Evolutionary conservation across 1,284 basidiomycete species (phyloP).

Genomic region (Pyrrhoderma lamaoense): DNA sequence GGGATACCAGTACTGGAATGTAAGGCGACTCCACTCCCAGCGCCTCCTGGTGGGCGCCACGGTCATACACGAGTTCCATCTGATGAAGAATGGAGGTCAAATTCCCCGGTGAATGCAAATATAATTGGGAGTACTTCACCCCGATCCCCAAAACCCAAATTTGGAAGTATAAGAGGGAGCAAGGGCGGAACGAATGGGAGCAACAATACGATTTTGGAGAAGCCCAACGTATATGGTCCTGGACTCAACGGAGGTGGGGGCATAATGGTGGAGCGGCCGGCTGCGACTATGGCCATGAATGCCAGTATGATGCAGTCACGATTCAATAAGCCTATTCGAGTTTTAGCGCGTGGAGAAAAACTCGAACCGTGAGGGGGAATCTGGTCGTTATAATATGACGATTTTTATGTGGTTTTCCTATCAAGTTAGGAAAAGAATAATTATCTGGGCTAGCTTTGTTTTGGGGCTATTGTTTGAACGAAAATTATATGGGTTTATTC

Average conservation of each 20-base stretch:
- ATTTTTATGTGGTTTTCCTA: too few species aligned
- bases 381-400: too few species aligned
- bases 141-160: neutral
- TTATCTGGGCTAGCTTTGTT: too few species aligned
- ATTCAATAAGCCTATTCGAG: slow-evolving; percentile 56
- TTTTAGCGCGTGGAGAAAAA: slow-evolving; percentile 75
- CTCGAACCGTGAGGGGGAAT: slow-evolving; percentile 39
- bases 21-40: slow-evolving; percentile 32
- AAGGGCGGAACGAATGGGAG: neutral
- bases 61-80: slow-evolving; percentile 8
- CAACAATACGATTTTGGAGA: neutral
- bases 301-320: slow-evolving; percentile 56
- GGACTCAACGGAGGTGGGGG: slow-evolving; percentile 22
- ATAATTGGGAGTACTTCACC: neutral
- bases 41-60: slow-evolving; percentile 19
- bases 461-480: too few species aligned
- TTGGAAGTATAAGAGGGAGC: neutral
- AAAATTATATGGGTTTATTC: too few species aligned
- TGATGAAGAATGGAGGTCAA: slow-evolving; percentile 14
- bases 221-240: slow-evolving; percentile 23
- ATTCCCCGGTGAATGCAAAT: neutral
- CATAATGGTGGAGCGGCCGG: slow-evolving; percentile 57
- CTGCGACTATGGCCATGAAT: slow-evolving; percentile 69
- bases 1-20: slow-evolving; percentile 51
- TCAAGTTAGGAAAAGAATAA: too few species aligned